Percentiles rank a stretch among this genome's conserved stretches.
Evolutionary conservation across 805 yeast species (phyloP).

Genomic region (Wickerhamiella slavikovae): DNA sequence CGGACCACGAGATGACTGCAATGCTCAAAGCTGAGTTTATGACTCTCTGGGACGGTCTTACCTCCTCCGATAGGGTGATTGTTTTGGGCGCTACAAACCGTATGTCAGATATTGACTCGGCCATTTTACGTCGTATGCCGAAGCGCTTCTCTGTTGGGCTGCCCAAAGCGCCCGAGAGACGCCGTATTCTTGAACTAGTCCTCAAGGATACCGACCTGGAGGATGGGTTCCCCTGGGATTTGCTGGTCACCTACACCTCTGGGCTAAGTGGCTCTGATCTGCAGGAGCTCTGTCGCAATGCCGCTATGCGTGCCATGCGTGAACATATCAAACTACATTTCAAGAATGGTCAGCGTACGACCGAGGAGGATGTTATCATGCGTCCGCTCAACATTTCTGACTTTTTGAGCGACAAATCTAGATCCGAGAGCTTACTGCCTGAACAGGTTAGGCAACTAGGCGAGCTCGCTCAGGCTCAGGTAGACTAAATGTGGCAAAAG

Average conservation of each 20-base stretch:
- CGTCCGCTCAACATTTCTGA: slow-evolving; percentile 48
- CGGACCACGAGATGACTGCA: slow-evolving; percentile 90
- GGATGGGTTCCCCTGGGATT: slow-evolving; percentile 34
- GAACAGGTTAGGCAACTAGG: slow-evolving; percentile 1
- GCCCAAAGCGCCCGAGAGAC: slow-evolving; percentile 50
- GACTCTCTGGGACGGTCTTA: slow-evolving; percentile 93
- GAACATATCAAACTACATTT: slow-evolving; percentile 55
- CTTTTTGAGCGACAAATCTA: slow-evolving; percentile 22
- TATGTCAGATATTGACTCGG: slow-evolving; percentile 76
- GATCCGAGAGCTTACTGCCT: slow-evolving; percentile 5
- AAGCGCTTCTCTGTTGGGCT: slow-evolving; percentile 62
- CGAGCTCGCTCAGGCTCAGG: no score
- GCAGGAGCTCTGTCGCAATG: slow-evolving; percentile 80
- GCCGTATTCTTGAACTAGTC: slow-evolving; percentile 46
- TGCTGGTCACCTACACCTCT: slow-evolving; percentile 39
- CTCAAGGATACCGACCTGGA: slow-evolving; percentile 47
- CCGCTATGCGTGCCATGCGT: slow-evolving; percentile 74
- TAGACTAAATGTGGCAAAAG: no score
- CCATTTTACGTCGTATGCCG: slow-evolving; percentile 83
- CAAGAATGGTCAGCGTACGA: slow-evolving; percentile 17
- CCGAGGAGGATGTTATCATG: slow-evolving; percentile 19
- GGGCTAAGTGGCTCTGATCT: slow-evolving; percentile 84
- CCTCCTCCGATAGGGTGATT: slow-evolving; percentile 49
- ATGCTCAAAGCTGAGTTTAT: slow-evolving; percentile 89
- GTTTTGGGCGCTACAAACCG: slow-evolving; percentile 92